These are phyloP conservation scores for Hypoxylon subgilvum DNA, from an alignment of 495 filamentous ascomycete species.

Conservation along the genomic window DNA sequence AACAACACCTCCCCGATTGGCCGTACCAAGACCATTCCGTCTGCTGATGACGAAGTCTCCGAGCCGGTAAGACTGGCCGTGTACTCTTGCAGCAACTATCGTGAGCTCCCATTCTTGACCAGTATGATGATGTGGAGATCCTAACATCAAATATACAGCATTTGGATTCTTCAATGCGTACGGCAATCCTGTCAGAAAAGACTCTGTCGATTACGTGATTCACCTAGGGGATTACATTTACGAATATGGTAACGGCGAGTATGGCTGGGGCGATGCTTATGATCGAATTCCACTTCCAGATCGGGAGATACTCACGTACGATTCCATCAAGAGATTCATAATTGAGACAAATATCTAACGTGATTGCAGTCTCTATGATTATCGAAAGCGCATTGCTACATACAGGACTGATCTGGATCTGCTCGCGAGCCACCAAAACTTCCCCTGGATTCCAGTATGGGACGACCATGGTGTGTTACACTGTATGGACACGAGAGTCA, in stretches of 20 bases:
- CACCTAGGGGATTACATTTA: conserved; percentile 74
- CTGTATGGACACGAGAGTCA: background rate
- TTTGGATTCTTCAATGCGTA: conserved; percentile 68
- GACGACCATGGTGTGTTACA: conserved; percentile 62
- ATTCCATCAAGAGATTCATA: conserved; percentile 22
- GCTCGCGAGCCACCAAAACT: conserved; percentile 56
- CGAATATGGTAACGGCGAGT: conserved; percentile 61
- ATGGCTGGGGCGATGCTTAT: conserved; percentile 60
- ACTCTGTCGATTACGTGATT: conserved; percentile 67
- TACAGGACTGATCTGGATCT: conserved; percentile 67
- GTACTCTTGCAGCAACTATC: conserved; percentile 61
- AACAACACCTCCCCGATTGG: conserved; percentile 53
- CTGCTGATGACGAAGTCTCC: conserved; percentile 41
- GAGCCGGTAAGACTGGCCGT: conserved; percentile 55
- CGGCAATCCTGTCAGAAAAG: conserved; percentile 68
- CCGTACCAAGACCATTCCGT: conserved; percentile 60
- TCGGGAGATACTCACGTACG: conserved; percentile 53
- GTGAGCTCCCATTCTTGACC: conserved; percentile 36
- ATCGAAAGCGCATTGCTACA: conserved; percentile 63
- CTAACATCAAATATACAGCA: conserved; percentile 38
- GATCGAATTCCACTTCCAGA: conserved; percentile 62
- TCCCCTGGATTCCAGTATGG: conserved; percentile 71
- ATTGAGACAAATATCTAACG: background rate
- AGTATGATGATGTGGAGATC: conserved; percentile 28
- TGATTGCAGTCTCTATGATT: conserved; percentile 57